Base-by-base conservation (phyloP, 208 protist species). In the Leishmania braziliensis region DNA sequence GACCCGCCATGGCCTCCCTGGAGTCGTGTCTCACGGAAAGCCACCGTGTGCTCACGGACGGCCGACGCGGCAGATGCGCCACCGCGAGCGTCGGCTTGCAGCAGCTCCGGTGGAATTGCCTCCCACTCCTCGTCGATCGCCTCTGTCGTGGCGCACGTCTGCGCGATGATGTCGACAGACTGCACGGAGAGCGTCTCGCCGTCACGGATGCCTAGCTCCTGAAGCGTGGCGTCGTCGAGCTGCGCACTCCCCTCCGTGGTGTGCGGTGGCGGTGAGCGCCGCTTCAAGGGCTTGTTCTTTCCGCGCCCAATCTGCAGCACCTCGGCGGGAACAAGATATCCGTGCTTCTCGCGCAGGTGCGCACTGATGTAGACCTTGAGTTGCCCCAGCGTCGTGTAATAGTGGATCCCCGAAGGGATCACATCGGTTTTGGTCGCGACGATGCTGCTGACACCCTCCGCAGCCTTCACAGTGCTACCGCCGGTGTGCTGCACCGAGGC, bases 161-260 rank as follows among this genome's bases (percentile, higher is more conserved):
- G 83, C 51, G 88, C 86, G 20, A 93, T 85, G 58, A 53, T 62
- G 58, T 94, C 89, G 36, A 84, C 86, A 48, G 87, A 88, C 75
- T 93, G 90, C 69, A 95, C 91, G 46, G 81, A 80, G 23, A 97
- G 83, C 16, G 83, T 85, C 72, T 93, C 92, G 2, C 94, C 92
- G 68, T 96, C 86, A 46, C 81, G 79, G 54, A 96, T 85, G 69
- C 93, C 92, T 23, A 93, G 81, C 54, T 95, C 91, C 72, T 90
- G 88, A 33, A 97, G 85, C 2, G 94, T 95, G 23, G 81, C 84
- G 5, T 84, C 66, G 10, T 93, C 89, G 14, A 90, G 76, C 63
- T 54, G n/a, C 29, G 56, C 54, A 50, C 9, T 36, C 50, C 29
- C 78, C 14, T n/a, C 73, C 33, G 50, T 46, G 3, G 66, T 10